Conservation (phyloP, 495 filamentous ascomycete species). For the Xanthoparmelia taractica region DNA sequence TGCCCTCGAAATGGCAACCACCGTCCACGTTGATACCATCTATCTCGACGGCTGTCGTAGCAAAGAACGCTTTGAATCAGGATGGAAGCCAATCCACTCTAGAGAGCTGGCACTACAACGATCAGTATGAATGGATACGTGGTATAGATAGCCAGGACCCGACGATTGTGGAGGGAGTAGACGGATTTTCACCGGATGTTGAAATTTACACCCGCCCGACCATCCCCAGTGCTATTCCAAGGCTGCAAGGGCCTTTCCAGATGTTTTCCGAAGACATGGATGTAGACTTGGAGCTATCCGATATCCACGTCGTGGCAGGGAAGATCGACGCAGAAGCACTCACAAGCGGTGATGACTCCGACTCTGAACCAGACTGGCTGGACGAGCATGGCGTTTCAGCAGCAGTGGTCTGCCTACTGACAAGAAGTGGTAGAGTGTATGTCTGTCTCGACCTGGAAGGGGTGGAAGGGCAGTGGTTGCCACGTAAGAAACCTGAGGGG, state of each 20-base stretch:
- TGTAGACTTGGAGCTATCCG: slow-evolving; percentile 49
- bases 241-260: slow-evolving; percentile 78
- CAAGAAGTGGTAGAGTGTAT: slow-evolving; percentile 63
- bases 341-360: slow-evolving; percentile 44
- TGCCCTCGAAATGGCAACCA: slow-evolving; percentile 77
- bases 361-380: slow-evolving; percentile 41
- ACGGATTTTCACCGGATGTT: slow-evolving; percentile 41
- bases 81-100: slow-evolving; percentile 48
- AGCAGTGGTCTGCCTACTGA: slow-evolving; percentile 66
- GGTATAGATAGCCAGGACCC: slow-evolving; percentile 76
- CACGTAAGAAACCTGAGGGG: slow-evolving; percentile 36
- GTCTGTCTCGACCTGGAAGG: slow-evolving; percentile 74
- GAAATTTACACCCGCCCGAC: slow-evolving; percentile 66
- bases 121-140: slow-evolving; percentile 74
- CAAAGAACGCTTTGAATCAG: slow-evolving; percentile 53
- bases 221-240: slow-evolving; percentile 64
- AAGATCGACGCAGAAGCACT: slow-evolving; percentile 46
- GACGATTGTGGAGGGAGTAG: slow-evolving; percentile 31
- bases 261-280: slow-evolving; percentile 56
- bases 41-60: slow-evolving; percentile 63
- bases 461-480: slow-evolving; percentile 79
- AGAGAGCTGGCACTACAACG: slow-evolving; percentile 51
- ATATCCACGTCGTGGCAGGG: slow-evolving; percentile 50
- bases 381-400: slow-evolving; percentile 61
- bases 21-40: slow-evolving; percentile 66